Evolutionary conservation across 2,329 filamentous ascomycete genomes (phyloP).

Genomic region (Cytospora mali): DNA sequence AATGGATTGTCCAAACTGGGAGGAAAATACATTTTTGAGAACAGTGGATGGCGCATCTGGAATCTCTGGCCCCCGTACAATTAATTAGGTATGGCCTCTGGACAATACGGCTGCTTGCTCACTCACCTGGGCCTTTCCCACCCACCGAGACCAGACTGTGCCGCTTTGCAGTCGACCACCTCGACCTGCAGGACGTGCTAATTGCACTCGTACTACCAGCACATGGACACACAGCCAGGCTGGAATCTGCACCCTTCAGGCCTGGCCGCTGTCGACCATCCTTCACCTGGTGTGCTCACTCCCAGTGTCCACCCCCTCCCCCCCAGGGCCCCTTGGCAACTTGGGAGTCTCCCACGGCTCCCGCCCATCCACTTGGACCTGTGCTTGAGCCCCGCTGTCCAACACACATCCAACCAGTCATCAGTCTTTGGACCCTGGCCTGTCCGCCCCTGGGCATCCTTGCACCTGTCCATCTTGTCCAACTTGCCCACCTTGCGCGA

Average conservation of each 20-base stretch:
- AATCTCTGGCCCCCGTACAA: background rate
- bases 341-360: conserved; percentile 6
- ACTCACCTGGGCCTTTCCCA: background rate
- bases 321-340: background rate
- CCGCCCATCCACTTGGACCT: conserved; percentile 18
- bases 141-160: background rate
- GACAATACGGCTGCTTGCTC: background rate
- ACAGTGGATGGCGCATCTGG: background rate
- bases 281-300: background rate
- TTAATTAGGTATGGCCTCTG: background rate
- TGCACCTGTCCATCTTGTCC: conserved; percentile 24
- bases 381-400: conserved; percentile 26
- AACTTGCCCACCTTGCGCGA: conserved; percentile 11
- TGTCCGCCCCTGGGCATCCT: conserved; percentile 25
- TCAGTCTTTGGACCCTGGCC: conserved; percentile 26
- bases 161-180: conserved; percentile 9
- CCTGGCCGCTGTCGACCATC: conserved; percentile 22
- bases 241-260: conserved; percentile 22
- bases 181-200: conserved; percentile 13
- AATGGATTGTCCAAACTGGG: conserved; percentile 19
- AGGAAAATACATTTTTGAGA: background rate
- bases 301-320: conserved; percentile 3
- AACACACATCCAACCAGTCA: conserved; percentile 27
- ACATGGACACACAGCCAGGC: conserved; percentile 26
- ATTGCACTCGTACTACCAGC: conserved; percentile 13